Percentiles rank a stretch among this genome's conserved stretches.
Evolutionary conservation across 495 filamentous ascomycete species (phyloP).

Genomic region (Mytilinidion resinicola): DNA sequence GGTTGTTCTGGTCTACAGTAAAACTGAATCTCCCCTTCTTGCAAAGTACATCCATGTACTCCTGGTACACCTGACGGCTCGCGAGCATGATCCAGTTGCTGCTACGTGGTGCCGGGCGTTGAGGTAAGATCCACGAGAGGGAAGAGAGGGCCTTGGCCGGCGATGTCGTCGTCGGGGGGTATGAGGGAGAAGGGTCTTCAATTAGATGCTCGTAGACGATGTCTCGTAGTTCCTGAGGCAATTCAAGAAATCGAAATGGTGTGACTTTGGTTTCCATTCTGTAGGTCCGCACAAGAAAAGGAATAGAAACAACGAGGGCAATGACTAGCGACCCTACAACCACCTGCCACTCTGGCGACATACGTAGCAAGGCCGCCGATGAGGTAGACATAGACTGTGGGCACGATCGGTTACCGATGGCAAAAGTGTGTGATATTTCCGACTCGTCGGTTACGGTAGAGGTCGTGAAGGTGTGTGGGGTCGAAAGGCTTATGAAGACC

Average conservation of each 20-base stretch:
- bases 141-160: background rate
- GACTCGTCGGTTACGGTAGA: background rate
- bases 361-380: background rate
- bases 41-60: slow-evolving; percentile 23
- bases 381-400: background rate
- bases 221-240: slow-evolving; percentile 21
- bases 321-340: background rate
- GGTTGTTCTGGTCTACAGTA: slow-evolving; percentile 19
- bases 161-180: slow-evolving; percentile 7
- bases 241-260: slow-evolving; percentile 23
- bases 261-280: background rate
- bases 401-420: background rate
- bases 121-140: slow-evolving; percentile 7
- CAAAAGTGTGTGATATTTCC: background rate
- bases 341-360: background rate
- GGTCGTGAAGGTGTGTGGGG: background rate
- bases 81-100: slow-evolving; percentile 20
- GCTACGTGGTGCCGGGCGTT: background rate
- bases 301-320: background rate
- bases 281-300: background rate
- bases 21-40: slow-evolving; percentile 19
- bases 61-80: slow-evolving; percentile 19
- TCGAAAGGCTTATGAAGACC: background rate
- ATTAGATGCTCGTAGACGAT: slow-evolving; percentile 22
- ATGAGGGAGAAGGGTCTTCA: slow-evolving; percentile 21